Percentiles rank a stretch among this genome's conserved stretches.
Evolutionary conservation across 306 rosid species (phyloP).

Genomic region (barrel medic (Medicago truncatula)): DNA sequence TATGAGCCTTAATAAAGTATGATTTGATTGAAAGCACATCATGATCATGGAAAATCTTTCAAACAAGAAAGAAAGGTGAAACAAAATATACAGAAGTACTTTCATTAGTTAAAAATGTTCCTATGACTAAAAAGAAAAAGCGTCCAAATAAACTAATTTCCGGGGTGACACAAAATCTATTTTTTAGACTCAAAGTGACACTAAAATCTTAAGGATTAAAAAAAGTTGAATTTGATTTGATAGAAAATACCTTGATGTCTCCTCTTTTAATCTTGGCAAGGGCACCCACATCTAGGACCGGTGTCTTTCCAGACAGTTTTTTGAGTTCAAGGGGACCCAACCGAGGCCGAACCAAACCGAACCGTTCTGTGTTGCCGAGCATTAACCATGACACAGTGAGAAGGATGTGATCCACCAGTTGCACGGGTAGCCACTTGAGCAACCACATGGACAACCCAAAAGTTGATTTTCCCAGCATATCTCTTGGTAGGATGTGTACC

Average conservation of each 20-base stretch:
- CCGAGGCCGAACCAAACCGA: slow-evolving; percentile 76
- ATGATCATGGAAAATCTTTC: slow-evolving; percentile 25
- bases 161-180: not conserved
- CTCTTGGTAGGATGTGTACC: slow-evolving; percentile 90
- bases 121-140: not conserved
- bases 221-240: slow-evolving; percentile 39
- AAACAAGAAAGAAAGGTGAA: not conserved
- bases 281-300: slow-evolving; percentile 88
- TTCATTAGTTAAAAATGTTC: not conserved
- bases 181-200: not conserved
- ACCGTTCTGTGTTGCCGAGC: slow-evolving; percentile 73
- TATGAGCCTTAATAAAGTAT: not conserved
- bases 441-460: slow-evolving; percentile 93
- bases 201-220: slow-evolving; percentile 14
- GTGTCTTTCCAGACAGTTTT: slow-evolving; percentile 82
- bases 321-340: slow-evolving; percentile 87
- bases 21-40: slow-evolving; percentile 28
- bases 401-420: slow-evolving; percentile 69
- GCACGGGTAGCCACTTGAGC: slow-evolving; percentile 82
- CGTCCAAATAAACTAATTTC: not conserved
- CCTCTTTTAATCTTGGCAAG: slow-evolving; percentile 84
- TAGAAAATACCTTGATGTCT: slow-evolving; percentile 62
- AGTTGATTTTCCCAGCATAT: slow-evolving; percentile 93
- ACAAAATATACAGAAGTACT: not conserved
- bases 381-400: slow-evolving; percentile 65